Conservation (phyloP, 1,139 yeast species). For the Candida sanyaensis region DNA sequence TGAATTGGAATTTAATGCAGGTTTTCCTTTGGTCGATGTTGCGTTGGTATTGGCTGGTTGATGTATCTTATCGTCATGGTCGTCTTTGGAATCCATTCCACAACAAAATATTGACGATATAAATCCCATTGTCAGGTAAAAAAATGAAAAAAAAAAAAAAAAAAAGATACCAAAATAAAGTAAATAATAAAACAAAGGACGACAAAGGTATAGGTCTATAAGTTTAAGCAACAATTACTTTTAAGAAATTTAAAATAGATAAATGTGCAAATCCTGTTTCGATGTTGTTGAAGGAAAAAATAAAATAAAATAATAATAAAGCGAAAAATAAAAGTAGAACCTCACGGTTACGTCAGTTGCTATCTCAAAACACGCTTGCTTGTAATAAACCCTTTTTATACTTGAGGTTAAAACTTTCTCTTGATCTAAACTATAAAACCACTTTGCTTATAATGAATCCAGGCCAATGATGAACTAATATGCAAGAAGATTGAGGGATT, state of each 20-base stretch:
- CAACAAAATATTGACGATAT: slow-evolving; percentile 44
- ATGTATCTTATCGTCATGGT: slow-evolving; percentile 29
- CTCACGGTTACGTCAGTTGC: slow-evolving; percentile 1
- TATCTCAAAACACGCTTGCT: neutral
- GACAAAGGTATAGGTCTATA: neutral
- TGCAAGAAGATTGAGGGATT: neutral
- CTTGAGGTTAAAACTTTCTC: too few relatives aligned
- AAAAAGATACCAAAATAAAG: too few relatives aligned
- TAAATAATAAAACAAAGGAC: neutral
- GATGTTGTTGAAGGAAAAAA: neutral
- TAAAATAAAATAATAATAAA: neutral
- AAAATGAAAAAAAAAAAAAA: neutral
- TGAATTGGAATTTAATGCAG: slow-evolving; percentile 2
- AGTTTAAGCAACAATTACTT: neutral
- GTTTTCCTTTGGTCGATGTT: slow-evolving; percentile 3
- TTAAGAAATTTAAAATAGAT: too few relatives aligned
- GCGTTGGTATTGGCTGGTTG: slow-evolving; percentile 6
- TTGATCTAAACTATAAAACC: neutral
- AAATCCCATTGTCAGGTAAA: slow-evolving; percentile 21
- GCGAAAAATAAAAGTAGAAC: neutral
- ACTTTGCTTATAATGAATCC: neutral
- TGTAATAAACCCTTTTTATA: neutral
- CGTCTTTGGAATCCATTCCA: slow-evolving; percentile 39
- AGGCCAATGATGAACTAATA: neutral
- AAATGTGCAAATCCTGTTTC: neutral